Evolutionary conservation across 1,284 basidiomycete genomes (phyloP).

Genomic region (Moesziomyces globuligerus): DNA sequence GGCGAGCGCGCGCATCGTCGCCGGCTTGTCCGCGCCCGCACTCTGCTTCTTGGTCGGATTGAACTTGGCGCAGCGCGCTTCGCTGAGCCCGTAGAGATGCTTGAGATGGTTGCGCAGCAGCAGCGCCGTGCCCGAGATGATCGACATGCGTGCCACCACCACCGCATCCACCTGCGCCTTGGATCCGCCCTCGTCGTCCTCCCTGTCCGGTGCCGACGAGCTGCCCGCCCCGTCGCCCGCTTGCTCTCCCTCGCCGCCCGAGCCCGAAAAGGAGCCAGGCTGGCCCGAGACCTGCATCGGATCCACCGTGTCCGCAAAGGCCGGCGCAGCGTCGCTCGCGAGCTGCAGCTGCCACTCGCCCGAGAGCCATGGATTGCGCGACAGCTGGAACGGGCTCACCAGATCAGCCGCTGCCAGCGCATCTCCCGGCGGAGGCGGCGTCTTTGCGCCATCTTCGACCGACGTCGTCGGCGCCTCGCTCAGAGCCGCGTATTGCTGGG

Average conservation of each 20-base stretch:
- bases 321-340: constrained; percentile 11
- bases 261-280: not conserved
- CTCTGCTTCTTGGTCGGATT: constrained; percentile 52
- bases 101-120: constrained; percentile 61
- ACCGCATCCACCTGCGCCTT: constrained; percentile 18
- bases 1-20: constrained; percentile 39
- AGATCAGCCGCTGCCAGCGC: constrained; percentile 8
- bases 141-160: constrained; percentile 45
- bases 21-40: constrained; percentile 48
- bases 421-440: constrained; percentile 23
- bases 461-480: not conserved
- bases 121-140: constrained; percentile 48
- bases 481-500: constrained; percentile 22
- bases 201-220: constrained; percentile 2
- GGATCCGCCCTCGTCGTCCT: constrained; percentile 12
- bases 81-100: constrained; percentile 53
- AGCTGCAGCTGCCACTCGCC: constrained; percentile 40
- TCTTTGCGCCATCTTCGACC: constrained; percentile 10
- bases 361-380: constrained; percentile 40
- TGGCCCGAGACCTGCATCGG: constrained; percentile 22
- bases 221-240: constrained; percentile 2
- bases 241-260: not conserved
- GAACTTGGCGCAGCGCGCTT: constrained; percentile 56
- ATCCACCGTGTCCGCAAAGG: constrained; percentile 19
- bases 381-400: constrained; percentile 29